phyloP scores from a whole-genome alignment of 2,329 filamentous ascomycete species.

The Hymenoscyphus repandus region DNA sequence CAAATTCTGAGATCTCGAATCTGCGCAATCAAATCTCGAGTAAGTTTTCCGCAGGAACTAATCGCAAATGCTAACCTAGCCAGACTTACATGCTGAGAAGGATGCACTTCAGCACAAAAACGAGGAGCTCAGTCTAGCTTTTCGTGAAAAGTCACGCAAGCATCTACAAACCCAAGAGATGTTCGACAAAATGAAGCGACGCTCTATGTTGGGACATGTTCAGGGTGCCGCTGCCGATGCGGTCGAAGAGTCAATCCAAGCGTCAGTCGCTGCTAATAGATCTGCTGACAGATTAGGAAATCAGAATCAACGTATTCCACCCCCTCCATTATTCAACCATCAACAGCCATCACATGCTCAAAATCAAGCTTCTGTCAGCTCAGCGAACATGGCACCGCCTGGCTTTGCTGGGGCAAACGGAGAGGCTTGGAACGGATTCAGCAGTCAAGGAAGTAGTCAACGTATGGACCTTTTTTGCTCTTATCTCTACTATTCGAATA shows the following conservation, averaged over 20 bases:
- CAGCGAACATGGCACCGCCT: constrained; percentile 9
- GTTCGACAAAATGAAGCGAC: constrained; percentile 55
- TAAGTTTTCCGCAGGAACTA: constrained; percentile 31
- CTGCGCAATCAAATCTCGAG: constrained; percentile 61
- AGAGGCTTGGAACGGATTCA: constrained; percentile 21
- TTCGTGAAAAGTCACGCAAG: constrained; percentile 65
- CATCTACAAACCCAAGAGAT: constrained; percentile 63
- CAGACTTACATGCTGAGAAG: constrained; percentile 56
- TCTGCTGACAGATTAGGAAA: constrained; percentile 23
- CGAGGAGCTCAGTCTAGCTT: constrained; percentile 61
- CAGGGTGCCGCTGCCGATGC: constrained; percentile 49
- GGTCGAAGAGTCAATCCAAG: constrained; percentile 38
- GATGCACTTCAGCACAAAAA: constrained; percentile 64
- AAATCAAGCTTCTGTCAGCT: background rate
- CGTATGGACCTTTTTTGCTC: constrained; percentile 11
- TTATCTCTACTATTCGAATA: background rate
- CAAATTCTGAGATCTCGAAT: constrained; percentile 64
- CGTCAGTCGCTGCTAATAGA: constrained; percentile 22
- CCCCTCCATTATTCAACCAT: constrained; percentile 14
- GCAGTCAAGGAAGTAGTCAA: constrained; percentile 17
- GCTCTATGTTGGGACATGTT: constrained; percentile 49
- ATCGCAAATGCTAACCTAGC: constrained; percentile 7
- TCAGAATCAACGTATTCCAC: constrained; percentile 15
- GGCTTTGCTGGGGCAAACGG: constrained; percentile 4
- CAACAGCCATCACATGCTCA: constrained; percentile 11